Evolutionary conservation across 2,329 filamentous ascomycete species (phyloP), one percentile per base, ranked within the genome.

Genomic region (Furcasterigmium furcatum): DNA sequence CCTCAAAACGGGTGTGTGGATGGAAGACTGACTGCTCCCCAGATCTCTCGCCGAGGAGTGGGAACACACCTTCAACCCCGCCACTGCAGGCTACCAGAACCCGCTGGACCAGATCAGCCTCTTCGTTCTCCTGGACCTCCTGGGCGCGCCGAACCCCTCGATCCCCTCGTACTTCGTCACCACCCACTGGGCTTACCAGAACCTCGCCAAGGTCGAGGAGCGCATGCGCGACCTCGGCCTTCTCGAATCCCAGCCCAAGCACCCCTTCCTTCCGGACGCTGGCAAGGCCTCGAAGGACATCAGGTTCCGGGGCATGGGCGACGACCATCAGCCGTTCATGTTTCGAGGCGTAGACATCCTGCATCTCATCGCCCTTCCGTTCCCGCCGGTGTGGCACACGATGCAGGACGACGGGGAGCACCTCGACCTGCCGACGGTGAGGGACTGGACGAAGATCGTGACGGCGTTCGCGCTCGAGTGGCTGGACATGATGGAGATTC

Each of bases 311-410:
- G 53, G 56, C 16, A 77, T 89, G 5, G 71, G 80, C 49, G 88
- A 92, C 58, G 88, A 94, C 55, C 88, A 94, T 60, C 56, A 91
- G 4, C 88, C 88, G 1, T 94, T 94, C 57, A 79, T 92, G 68
- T 70, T 68, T 4, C 76, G 85, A 34, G 88, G 88, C 1, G 88
- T 92, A 0, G 82, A 89, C 40, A 73, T 91, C 19, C 61, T 94
- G 41, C 88, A 92, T 64, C 63, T 92, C 5, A 91, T 92, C 44
- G 83, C 88, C 0, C 73, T 71, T n/a, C 78, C 79, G 1, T 90
- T 90, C 57, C 87, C 87, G 1, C 25, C 53, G 0, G 84, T 88
- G 2, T 92, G 88, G 87, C 88, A 92, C 64, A 81, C 66, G 2
- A 74, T 84, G 46, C 64, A 78, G 0, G 88, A 92, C 59, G 83